These are phyloP conservation scores for Ramalina peruviana DNA, from an alignment of 495 filamentous ascomycete species.

Conservation along the genomic window DNA sequence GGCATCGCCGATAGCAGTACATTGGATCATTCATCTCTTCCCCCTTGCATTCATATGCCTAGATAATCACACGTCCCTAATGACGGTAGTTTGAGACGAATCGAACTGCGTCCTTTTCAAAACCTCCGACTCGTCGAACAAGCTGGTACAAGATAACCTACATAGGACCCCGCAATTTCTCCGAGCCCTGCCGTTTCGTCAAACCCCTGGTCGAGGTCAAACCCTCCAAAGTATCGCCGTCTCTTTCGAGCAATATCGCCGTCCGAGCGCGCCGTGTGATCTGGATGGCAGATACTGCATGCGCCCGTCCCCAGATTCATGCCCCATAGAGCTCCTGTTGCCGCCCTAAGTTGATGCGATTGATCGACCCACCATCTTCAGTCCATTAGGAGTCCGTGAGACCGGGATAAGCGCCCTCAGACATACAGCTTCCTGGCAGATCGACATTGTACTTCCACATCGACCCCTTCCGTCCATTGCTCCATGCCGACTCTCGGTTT, in stretches of 20 bases:
- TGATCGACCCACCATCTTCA: background rate
- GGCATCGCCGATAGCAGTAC: no score
- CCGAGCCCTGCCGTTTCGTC: background rate
- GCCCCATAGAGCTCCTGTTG: background rate
- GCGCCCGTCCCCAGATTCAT: background rate
- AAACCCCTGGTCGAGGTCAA: background rate
- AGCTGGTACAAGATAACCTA: background rate
- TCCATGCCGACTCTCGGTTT: conserved; percentile 40
- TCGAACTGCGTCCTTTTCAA: background rate
- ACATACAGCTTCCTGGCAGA: background rate
- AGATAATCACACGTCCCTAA: no score
- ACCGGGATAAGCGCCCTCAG: background rate
- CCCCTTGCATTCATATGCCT: no score
- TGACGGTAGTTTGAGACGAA: no score
- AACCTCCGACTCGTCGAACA: background rate
- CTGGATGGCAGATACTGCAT: conserved; percentile 2
- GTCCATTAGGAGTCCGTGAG: background rate
- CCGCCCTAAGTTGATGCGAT: background rate
- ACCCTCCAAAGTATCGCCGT: background rate
- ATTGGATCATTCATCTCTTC: no score
- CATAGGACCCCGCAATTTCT: conserved; percentile 1
- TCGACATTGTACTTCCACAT: background rate
- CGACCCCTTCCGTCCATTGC: background rate
- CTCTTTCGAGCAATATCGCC: background rate
- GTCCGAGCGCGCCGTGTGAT: background rate